Evolutionary conservation across 768 basidiomycete genomes (phyloP).

Genomic region (Termitomyces sp.): DNA sequence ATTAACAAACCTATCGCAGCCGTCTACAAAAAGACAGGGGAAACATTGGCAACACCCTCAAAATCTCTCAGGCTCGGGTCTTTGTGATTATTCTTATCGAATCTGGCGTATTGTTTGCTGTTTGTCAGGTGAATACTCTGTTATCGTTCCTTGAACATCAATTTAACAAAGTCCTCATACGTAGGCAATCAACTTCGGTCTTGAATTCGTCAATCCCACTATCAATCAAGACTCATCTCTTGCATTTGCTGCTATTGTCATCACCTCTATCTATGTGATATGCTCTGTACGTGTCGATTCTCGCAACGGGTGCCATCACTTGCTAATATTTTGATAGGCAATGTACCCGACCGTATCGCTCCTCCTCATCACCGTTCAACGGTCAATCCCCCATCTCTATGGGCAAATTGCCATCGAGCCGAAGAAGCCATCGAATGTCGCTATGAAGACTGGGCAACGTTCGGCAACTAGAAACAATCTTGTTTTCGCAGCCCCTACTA

Average conservation of each 20-base stretch:
- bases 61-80: neutral
- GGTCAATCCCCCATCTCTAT: slow-evolving; percentile 11
- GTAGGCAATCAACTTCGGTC: slow-evolving; percentile 9
- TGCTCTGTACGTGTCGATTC: slow-evolving; percentile 4
- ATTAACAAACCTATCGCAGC: neutral
- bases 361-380: slow-evolving; percentile 6
- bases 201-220: slow-evolving; percentile 6
- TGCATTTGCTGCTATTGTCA: slow-evolving; percentile 8
- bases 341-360: slow-evolving; percentile 7
- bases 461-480: slow-evolving; percentile 9
- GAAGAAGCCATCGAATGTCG: neutral
- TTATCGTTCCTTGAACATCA: neutral
- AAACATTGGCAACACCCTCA: neutral
- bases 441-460: slow-evolving; percentile 3
- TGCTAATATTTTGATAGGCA: neutral
- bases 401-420: slow-evolving; percentile 1
- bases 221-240: slow-evolving; percentile 11
- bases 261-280: slow-evolving; percentile 11
- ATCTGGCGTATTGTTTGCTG: slow-evolving; percentile 9
- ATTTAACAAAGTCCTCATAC: neutral
- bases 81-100: slow-evolving; percentile 6
- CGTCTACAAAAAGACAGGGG: neutral
- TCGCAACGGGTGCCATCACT: neutral
- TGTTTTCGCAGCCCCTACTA: slow-evolving; percentile 2
- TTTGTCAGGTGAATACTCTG: slow-evolving; percentile 1